Percentiles rank a stretch among this genome's conserved stretches.
Evolutionary conservation across 129 eudicot species (phyloP).

Genomic region (Oenanthe sinensis): DNA sequence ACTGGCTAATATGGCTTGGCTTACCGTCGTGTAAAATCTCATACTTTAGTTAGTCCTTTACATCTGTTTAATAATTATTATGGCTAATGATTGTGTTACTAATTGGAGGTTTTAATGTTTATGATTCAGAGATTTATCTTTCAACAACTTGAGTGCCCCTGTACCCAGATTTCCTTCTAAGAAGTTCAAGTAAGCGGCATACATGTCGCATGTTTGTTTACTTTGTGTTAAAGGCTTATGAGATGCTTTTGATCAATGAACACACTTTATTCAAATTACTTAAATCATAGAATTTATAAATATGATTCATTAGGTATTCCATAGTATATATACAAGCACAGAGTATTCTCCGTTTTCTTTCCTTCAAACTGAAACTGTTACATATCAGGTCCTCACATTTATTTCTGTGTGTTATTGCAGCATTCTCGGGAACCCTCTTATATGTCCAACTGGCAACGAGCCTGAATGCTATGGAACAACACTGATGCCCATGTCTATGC

Average conservation of each 20-base stretch:
- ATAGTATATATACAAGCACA: too few relatives aligned
- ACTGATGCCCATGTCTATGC: constrained; percentile 75
- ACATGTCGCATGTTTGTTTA: not conserved
- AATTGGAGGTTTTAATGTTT: constrained; percentile 5
- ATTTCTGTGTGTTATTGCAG: constrained; percentile 29
- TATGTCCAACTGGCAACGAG: constrained; percentile 56
- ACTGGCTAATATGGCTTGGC: constrained; percentile 59
- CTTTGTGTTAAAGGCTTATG: not conserved
- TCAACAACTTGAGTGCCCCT: constrained; percentile 78
- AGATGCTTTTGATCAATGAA: not conserved
- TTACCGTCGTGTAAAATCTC: constrained; percentile 54
- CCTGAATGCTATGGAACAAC: constrained; percentile 55
- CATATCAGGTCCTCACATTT: not conserved
- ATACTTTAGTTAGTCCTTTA: not conserved
- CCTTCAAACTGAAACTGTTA: not conserved
- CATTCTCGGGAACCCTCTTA: constrained; percentile 66
- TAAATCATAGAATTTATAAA: not conserved
- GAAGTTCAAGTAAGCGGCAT: constrained; percentile 52
- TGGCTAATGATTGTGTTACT: not conserved
- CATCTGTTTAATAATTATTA: not conserved
- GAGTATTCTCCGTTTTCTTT: too few relatives aligned
- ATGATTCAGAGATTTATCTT: constrained; percentile 67
- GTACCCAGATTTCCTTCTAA: constrained; percentile 69
- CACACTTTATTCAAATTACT: not conserved
- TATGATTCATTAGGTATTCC: not conserved